Percentiles rank a stretch among this genome's conserved stretches.
These are phyloP conservation scores for Boletus sp. DNA, from an alignment of 768 basidiomycete genomes.

Conservation along the genomic window DNA sequence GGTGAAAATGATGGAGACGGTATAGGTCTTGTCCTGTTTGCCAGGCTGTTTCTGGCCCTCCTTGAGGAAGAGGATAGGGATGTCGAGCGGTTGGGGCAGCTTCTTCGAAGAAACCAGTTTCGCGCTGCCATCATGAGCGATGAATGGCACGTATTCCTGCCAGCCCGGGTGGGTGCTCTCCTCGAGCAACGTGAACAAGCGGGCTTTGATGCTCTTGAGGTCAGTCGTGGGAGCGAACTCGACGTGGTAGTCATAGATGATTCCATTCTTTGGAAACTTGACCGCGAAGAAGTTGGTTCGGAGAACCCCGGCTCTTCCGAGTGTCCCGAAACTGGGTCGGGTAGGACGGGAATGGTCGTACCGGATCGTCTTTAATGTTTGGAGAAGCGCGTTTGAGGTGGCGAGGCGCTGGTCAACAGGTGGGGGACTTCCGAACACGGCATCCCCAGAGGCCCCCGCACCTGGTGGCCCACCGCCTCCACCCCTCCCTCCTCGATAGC, in stretches of 20 bases:
- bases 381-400: conserved; percentile 25
- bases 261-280: conserved; percentile 35
- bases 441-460: conserved; percentile 26
- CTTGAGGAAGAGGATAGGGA: conserved; percentile 37
- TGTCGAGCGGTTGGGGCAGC: conserved; percentile 38
- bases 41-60: conserved; percentile 38
- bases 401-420: conserved; percentile 36
- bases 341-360: conserved; percentile 40
- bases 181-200: conserved; percentile 46
- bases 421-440: conserved; percentile 30
- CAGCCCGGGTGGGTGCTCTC: conserved; percentile 36
- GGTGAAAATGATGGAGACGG: conserved; percentile 34
- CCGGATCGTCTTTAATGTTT: conserved; percentile 27
- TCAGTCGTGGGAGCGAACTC: conserved; percentile 34
- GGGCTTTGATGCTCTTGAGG: conserved; percentile 37
- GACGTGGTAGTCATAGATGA: conserved; percentile 47
- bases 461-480: conserved; percentile 28
- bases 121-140: conserved; percentile 43
- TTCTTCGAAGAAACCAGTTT: conserved; percentile 40
- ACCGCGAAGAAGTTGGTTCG: conserved; percentile 53
- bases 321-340: conserved; percentile 46
- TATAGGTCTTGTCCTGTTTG: conserved; percentile 35
- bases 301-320: conserved; percentile 39
- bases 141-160: conserved; percentile 31
- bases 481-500: conserved; percentile 23